phyloP scores from a whole-genome alignment of 164 flowering plant genomes.

The Akebia trifoliata region DNA sequence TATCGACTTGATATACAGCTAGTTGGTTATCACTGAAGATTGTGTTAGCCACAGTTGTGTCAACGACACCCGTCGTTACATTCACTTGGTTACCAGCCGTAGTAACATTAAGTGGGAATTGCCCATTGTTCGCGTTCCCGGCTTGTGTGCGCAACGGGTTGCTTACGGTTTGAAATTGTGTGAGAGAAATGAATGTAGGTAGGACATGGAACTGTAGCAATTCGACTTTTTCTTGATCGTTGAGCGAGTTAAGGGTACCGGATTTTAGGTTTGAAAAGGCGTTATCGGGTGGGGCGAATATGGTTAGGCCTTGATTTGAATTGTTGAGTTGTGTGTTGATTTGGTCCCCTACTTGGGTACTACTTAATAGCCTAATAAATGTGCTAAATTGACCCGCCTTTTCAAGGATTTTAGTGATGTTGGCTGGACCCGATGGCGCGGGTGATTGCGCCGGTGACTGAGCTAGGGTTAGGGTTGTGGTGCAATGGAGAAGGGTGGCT shows the following conservation, averaged over 20 bases:
- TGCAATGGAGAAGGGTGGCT: constrained; percentile 17
- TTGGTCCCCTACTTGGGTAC: constrained; percentile 42
- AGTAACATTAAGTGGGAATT: constrained; percentile 65
- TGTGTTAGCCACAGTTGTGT: constrained; percentile 46
- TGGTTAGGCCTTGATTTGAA: constrained; percentile 60
- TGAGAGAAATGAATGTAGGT: constrained; percentile 37
- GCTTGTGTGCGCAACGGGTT: constrained; percentile 86
- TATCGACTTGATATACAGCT: constrained; percentile 71
- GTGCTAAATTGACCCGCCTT: constrained; percentile 28
- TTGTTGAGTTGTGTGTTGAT: constrained; percentile 64
- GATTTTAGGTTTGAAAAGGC: constrained; percentile 60
- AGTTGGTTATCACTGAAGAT: constrained; percentile 54
- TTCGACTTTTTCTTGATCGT: constrained; percentile 47
- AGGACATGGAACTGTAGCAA: constrained; percentile 68
- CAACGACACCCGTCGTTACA: constrained; percentile 54
- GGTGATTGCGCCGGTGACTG: constrained; percentile 29
- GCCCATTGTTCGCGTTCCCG: constrained; percentile 37
- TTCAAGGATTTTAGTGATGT: constrained; percentile 25
- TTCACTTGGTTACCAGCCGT: constrained; percentile 59
- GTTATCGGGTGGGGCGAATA: constrained; percentile 71
- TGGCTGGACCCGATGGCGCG: constrained; percentile 29
- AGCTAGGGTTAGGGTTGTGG: constrained; percentile 18
- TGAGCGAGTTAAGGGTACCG: constrained; percentile 67
- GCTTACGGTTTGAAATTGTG: constrained; percentile 75
- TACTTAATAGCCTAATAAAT: constrained; percentile 33